A percentile compares a stretch with the other conserved stretches of the same genome.
phyloP scores from a whole-genome alignment of 352 stramenopile species.

The Globisporangium alternatum region DNA sequence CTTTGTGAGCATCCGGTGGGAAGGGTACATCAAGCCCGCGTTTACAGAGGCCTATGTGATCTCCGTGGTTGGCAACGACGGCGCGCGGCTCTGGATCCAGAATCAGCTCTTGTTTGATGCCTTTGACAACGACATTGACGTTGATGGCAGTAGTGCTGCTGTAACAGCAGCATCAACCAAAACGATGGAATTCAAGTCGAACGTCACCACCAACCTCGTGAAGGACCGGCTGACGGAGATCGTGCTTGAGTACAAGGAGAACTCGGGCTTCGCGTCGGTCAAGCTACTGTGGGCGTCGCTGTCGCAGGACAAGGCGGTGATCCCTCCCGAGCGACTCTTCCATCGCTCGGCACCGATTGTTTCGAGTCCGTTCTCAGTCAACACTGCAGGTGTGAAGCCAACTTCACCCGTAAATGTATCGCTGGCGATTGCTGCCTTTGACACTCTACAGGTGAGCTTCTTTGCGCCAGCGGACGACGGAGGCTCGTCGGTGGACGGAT shows the following conservation, averaged over 20 bases:
- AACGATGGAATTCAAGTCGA: slow-evolving; percentile 27
- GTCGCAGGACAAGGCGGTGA: slow-evolving; percentile 84
- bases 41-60: slow-evolving; percentile 91
- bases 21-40: slow-evolving; percentile 88
- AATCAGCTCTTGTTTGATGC: slow-evolving; percentile 49
- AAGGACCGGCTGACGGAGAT: slow-evolving; percentile 83
- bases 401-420: slow-evolving; percentile 35
- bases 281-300: slow-evolving; percentile 87
- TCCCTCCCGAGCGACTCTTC: slow-evolving; percentile 88
- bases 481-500: slow-evolving; percentile 78
- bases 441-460: slow-evolving; percentile 86
- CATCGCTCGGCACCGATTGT: slow-evolving; percentile 59
- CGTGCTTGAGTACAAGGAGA: slow-evolving; percentile 93
- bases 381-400: slow-evolving; percentile 51
- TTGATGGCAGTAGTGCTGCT: neutral
- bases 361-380: slow-evolving; percentile 62
- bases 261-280: slow-evolving; percentile 80
- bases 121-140: slow-evolving; percentile 40
- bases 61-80: slow-evolving; percentile 87
- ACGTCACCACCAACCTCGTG: slow-evolving; percentile 51
- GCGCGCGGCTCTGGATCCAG: slow-evolving; percentile 81
- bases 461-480: slow-evolving; percentile 78
- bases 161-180: slow-evolving; percentile 7
- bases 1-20: slow-evolving; percentile 94
- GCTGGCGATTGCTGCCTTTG: slow-evolving; percentile 42